phyloP scores from a whole-genome alignment of 352 stramenopile genomes.

The Phytopythium oedochilum region DNA sequence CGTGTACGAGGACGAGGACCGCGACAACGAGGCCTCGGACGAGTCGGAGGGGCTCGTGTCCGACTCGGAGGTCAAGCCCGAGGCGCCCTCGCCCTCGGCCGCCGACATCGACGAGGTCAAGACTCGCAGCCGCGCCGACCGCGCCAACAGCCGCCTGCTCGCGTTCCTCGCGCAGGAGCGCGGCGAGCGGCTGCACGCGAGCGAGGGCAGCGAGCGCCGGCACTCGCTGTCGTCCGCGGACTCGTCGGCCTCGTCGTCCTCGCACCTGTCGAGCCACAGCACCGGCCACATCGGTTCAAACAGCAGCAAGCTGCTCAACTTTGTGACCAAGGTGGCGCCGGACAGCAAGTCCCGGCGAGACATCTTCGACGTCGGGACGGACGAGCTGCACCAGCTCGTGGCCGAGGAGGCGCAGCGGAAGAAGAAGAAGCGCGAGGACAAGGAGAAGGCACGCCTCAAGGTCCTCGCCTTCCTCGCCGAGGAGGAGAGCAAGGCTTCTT shows the following conservation, averaged over 20 bases:
- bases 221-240: constrained; percentile 24
- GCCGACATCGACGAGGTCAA: constrained; percentile 11
- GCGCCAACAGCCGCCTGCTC: constrained; percentile 46
- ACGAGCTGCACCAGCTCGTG: constrained; percentile 34
- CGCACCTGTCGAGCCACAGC: constrained; percentile 1
- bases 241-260: constrained; percentile 10
- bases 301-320: constrained; percentile 37
- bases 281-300: constrained; percentile 4
- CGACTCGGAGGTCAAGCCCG: constrained; percentile 14
- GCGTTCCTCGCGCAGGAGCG: constrained; percentile 56
- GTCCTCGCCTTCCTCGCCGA: constrained; percentile 40
- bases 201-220: constrained; percentile 12
- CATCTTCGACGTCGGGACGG: constrained; percentile 43
- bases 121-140: constrained; percentile 15
- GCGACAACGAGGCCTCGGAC: constrained; percentile 21
- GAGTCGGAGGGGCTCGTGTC: constrained; percentile 18
- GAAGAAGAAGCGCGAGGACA: constrained; percentile 38
- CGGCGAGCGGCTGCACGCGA: constrained; percentile 35
- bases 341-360: constrained; percentile 44
- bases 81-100: constrained; percentile 12
- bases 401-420: constrained; percentile 35
- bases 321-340: constrained; percentile 47
- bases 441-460: constrained; percentile 38
- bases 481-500: constrained; percentile 23
- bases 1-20: constrained; percentile 65